phyloP scores from a whole-genome alignment of 495 filamentous ascomycete genomes.

The Aspergillus campestris region DNA sequence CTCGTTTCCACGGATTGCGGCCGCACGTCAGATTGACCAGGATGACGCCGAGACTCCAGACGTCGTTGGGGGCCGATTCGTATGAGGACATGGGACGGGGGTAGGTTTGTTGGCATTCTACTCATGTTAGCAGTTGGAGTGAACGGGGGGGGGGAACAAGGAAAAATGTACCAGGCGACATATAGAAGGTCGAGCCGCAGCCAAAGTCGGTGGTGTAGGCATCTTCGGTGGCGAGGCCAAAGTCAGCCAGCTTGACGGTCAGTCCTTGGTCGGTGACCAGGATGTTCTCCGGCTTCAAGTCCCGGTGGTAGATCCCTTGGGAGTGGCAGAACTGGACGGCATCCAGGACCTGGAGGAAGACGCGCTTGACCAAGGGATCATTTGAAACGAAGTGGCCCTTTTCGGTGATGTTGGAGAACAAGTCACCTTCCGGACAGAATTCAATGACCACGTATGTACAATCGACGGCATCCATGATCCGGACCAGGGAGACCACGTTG shows the following conservation, averaged over 20 bases:
- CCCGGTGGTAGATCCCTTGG: conserved; percentile 91
- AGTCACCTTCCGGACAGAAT: conserved; percentile 93
- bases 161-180: conserved; percentile 72
- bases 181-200: conserved; percentile 98
- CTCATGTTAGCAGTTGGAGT: conserved; percentile 9
- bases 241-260: conserved; percentile 93
- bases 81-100: conserved; percentile 74
- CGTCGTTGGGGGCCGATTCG: conserved; percentile 87
- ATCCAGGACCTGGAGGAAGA: conserved; percentile 95
- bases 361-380: conserved; percentile 75
- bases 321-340: conserved; percentile 94
- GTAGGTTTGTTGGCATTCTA: conserved; percentile 89
- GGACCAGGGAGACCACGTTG: conserved; percentile 88
- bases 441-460: conserved; percentile 97
- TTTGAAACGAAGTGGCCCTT: conserved; percentile 86
- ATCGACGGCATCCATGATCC: conserved; percentile 87
- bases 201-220: conserved; percentile 86
- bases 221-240: conserved; percentile 85
- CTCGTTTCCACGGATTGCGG: conserved; percentile 97
- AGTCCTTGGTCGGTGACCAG: conserved; percentile 79
- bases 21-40: conserved; percentile 96
- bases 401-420: conserved; percentile 97
- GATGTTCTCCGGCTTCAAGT: conserved; percentile 98
- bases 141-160: background rate
- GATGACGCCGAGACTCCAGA: conserved; percentile 97